phyloP scores from a whole-genome alignment of 768 basidiomycete genomes.

The Neoboletus subvelutipes region DNA sequence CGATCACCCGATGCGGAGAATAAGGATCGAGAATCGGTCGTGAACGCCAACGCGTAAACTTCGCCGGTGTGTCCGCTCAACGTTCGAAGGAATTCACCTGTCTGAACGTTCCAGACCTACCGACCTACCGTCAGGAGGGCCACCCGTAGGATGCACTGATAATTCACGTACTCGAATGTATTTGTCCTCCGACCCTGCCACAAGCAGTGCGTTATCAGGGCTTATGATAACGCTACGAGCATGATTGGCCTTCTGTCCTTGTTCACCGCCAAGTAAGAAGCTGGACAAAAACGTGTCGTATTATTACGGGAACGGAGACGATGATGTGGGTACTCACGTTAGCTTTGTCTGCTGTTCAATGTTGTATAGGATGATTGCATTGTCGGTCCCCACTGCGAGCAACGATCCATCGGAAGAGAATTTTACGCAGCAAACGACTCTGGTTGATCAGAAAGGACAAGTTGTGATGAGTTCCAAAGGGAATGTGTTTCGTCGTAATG shows the following conservation, averaged over 20 bases:
- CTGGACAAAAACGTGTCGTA: slow-evolving; percentile 7
- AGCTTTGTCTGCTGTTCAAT: slow-evolving; percentile 24
- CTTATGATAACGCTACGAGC: slow-evolving; percentile 35
- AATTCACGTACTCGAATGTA: slow-evolving; percentile 30
- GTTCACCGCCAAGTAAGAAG: slow-evolving; percentile 29
- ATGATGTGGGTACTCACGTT: slow-evolving; percentile 20
- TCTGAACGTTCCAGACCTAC: slow-evolving; percentile 29
- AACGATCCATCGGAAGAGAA: slow-evolving; percentile 33
- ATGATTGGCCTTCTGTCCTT: slow-evolving; percentile 25
- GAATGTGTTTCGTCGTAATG: slow-evolving; percentile 1
- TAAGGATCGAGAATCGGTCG: slow-evolving; percentile 33
- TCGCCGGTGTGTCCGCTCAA: slow-evolving; percentile 34
- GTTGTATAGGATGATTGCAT: slow-evolving; percentile 32
- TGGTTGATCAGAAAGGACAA: slow-evolving; percentile 8
- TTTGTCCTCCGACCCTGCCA: slow-evolving; percentile 36
- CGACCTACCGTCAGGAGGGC: slow-evolving; percentile 3
- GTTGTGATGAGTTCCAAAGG: slow-evolving; percentile 10
- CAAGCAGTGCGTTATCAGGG: slow-evolving; percentile 30
- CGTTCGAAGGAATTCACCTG: slow-evolving; percentile 28
- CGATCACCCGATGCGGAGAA: slow-evolving; percentile 39
- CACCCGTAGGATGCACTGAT: not conserved
- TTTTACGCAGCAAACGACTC: slow-evolving; percentile 33
- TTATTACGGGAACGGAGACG: not conserved
- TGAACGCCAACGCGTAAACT: slow-evolving; percentile 39
- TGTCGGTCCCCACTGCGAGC: slow-evolving; percentile 35